Evolutionary conservation across 2,329 filamentous ascomycete genomes (phyloP), one percentile per base, ranked within the genome.

Genomic region (Sporothrix mexicana): DNA sequence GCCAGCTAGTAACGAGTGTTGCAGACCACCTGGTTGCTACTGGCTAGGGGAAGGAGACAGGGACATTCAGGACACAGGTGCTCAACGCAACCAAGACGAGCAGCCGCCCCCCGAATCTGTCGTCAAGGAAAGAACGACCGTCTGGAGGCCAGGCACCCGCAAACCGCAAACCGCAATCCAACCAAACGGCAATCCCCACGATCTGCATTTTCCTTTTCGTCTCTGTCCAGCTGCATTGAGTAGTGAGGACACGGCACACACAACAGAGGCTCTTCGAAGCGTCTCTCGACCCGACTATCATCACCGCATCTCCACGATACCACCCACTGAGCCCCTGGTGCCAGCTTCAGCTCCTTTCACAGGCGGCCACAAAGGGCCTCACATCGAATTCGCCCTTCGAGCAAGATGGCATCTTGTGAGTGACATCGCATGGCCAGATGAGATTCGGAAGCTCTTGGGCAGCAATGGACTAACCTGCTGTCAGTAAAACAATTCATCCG

Each of bases 401-500:
- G 25, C 69, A 74, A 51, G 15, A 76, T 76, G 75, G 41, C 75
- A 47, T 76, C 75, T 36, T 74, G 75, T 76, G 72, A 74, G 75
- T 61, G 17, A 5, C 25, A n/a, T 36, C 55, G n/a, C 13, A 4
- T 8, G 15, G 36, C 3, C 20, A 6, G 12, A 23, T 1, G 3
- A 6, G 17, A 0, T 13, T 2, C 0, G 8, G 30, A 30, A 20
- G 47, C 6, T 17, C n/a, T 45, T 15, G 15, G 36, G 4, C 10
- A 25, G 1, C 9, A 45, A 3, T 43, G 23, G n/a, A 30, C 13
- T 74, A 23, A 67, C 71, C 12, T n/a, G 13, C n/a, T 23, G 3
- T 3, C 23, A 98, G 96, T 99, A 82, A 99, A 99, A 86, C 96
- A 98, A 85, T 99, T 99, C 85, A 99, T 99, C 84, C 95, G 96